Base-by-base conservation (phyloP, 1,284 basidiomycete genomes). In the Wallemia hederae region DNA sequence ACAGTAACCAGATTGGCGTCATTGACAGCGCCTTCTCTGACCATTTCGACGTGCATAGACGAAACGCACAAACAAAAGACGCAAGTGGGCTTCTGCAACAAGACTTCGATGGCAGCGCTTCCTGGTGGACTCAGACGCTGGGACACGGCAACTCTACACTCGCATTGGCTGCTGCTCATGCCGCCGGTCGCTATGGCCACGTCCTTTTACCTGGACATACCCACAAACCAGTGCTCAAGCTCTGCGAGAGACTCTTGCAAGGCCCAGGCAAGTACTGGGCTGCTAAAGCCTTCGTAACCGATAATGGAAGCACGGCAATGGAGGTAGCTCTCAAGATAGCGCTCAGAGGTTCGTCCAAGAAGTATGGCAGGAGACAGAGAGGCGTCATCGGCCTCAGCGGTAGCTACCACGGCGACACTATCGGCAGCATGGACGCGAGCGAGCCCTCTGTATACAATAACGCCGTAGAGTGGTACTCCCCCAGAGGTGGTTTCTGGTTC, bases 311-410 rank as follows among this genome's bases (percentile, higher is more conserved):
- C 28, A 97, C 92, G 0, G 92, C 82, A 9, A 91, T 96, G 80
- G 91, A 98, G 70, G 83, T 94, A 19, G 92, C 85, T 2, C 72
- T 98, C 62, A 98, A 98, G 72, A 97, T 97, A 90, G 92, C 86
- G 0, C 70, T 92, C 49, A 77, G 87, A n/a, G 79, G 82, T 1
- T 83, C 76, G 64, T 75, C 80, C 1, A 69, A 74, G 33, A 73
- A 79, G 17, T 71, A 78, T 60, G 67, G 69, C 9, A 69, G 72
- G 64, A 79, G 78, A 63, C 73, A 78, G 31, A 73, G 92, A 17
- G 85, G 86, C 19, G 78, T 98, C 0, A 70, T 98, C 1, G 92
- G 92, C 0, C 68, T 97, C 55, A 83, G 82, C 64, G 92, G 92
- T 1, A 89, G 88, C 67, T 98, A 98, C 72, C 92, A 98, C 67